Evolutionary conservation across 106 monocot species (phyloP).

Genomic region (Dendrobium nobile): DNA sequence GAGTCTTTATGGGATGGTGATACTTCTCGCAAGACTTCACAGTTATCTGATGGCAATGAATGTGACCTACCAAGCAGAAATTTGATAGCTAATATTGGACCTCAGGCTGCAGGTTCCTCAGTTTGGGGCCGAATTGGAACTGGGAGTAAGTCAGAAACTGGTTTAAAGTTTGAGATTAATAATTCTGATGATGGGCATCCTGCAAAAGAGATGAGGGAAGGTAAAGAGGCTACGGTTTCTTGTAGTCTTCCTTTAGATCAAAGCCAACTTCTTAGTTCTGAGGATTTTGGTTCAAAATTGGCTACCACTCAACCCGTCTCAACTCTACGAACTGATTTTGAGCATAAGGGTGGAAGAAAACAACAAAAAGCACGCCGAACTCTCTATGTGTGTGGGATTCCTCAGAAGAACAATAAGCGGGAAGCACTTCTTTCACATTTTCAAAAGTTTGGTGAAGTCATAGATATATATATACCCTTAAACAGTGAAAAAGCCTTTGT

Average conservation of each 20-base stretch:
- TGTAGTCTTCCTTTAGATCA: conserved; percentile 12
- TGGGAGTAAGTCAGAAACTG: conserved; percentile 26
- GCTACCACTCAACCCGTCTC: conserved; percentile 12
- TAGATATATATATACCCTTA: conserved; percentile 79
- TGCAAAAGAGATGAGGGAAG: conserved; percentile 28
- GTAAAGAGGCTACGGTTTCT: conserved; percentile 15
- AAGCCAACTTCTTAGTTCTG: conserved; percentile 1
- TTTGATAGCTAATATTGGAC: conserved; percentile 14
- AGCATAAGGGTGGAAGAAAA: conserved; percentile 23
- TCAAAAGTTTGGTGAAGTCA: conserved; percentile 72
- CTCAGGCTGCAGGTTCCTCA: conserved; percentile 28
- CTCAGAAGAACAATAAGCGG: conserved; percentile 54
- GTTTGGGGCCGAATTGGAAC: conserved; percentile 47
- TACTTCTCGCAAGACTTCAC: conserved; percentile 19
- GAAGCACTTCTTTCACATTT: conserved; percentile 80
- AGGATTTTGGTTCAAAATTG: conserved; percentile 21
- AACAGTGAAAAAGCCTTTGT: conserved; percentile 93
- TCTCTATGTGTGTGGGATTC: conserved; percentile 80
- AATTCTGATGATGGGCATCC: conserved; percentile 12
- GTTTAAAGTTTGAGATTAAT: conserved; percentile 14
- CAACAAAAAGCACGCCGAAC: conserved; percentile 74
- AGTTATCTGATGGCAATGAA: conserved; percentile 22
- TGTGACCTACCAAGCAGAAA: conserved; percentile 15
- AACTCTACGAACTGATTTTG: conserved; percentile 23
- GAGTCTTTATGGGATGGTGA: conserved; percentile 43